Conservation (phyloP, 2,329 filamentous ascomycete species). For the Pseudogymnoascus sp. region DNA sequence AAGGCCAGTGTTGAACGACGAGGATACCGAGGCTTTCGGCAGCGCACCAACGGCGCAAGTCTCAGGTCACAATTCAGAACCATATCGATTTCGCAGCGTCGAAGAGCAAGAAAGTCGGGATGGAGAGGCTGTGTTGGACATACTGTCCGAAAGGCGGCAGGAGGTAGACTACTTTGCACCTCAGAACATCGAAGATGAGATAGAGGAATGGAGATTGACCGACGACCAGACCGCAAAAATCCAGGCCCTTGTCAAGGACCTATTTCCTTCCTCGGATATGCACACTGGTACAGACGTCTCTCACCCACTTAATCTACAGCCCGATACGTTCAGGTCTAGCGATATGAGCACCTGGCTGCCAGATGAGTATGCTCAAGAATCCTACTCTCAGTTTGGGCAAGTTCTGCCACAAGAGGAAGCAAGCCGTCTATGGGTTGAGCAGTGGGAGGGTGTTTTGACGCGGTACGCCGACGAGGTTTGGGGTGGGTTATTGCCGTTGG, state of each 20-base stretch:
- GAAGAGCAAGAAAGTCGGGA: constrained; percentile 28
- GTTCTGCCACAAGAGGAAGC: constrained; percentile 5
- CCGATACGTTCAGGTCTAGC: constrained; percentile 10
- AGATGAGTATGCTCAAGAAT: constrained; percentile 22
- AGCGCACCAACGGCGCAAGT: not conserved
- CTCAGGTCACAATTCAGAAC: not conserved
- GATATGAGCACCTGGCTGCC: constrained; percentile 9
- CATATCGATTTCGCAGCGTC: constrained; percentile 12
- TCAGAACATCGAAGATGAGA: constrained; percentile 21
- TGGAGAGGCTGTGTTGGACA: constrained; percentile 34
- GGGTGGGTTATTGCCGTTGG: constrained; percentile 53
- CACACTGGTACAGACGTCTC: constrained; percentile 15
- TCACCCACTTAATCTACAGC: constrained; percentile 22
- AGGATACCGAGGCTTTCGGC: not conserved
- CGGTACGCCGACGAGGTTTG: constrained; percentile 60
- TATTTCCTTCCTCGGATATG: constrained; percentile 19
- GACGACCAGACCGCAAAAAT: constrained; percentile 22
- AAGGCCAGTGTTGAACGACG: not conserved
- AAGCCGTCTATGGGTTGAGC: constrained; percentile 40
- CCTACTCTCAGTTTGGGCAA: constrained; percentile 13
- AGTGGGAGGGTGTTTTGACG: constrained; percentile 50
- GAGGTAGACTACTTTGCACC: constrained; percentile 20
- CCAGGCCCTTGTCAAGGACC: constrained; percentile 21
- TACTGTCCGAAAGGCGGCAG: constrained; percentile 30
- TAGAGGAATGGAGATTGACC: constrained; percentile 25